Evolutionary conservation across 2,329 filamentous ascomycete genomes (phyloP).

Genomic region (Didymella keratinophila): DNA sequence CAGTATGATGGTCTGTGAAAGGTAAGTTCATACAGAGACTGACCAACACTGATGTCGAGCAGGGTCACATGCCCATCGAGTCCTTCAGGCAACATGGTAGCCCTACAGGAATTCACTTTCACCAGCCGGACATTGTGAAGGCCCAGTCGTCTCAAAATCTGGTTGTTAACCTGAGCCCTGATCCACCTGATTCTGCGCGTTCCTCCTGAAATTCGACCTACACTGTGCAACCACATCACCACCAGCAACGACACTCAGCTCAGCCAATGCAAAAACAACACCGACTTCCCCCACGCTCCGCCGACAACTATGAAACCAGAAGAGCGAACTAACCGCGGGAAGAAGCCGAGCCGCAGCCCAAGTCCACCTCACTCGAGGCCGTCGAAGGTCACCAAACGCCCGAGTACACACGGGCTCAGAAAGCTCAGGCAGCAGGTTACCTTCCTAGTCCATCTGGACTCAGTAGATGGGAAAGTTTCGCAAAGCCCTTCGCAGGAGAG

Average conservation of each 20-base stretch:
- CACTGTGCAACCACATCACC: neutral
- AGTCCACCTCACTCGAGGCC: neutral
- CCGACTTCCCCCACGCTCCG: neutral
- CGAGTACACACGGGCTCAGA: neutral
- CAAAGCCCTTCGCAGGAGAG: neutral
- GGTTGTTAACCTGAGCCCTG: neutral
- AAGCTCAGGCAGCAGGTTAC: neutral
- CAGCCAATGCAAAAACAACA: neutral
- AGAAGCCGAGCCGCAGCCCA: neutral
- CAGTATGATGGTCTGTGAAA: too few relatives aligned
- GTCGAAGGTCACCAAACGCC: neutral
- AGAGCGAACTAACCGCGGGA: neutral
- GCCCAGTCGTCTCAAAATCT: neutral
- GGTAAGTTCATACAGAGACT: too few relatives aligned
- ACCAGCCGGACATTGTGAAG: too few relatives aligned
- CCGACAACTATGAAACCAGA: neutral
- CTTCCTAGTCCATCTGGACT: too few relatives aligned
- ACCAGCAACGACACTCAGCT: neutral
- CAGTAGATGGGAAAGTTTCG: too few relatives aligned
- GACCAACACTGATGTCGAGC: too few relatives aligned
- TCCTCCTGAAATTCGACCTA: neutral
- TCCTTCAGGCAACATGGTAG: too few relatives aligned
- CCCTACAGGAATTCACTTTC: too few relatives aligned
- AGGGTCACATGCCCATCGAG: too few relatives aligned
- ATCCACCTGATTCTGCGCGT: neutral